Conservation (phyloP, 495 filamentous ascomycete species). For the Cetradonia linearis region DNA sequence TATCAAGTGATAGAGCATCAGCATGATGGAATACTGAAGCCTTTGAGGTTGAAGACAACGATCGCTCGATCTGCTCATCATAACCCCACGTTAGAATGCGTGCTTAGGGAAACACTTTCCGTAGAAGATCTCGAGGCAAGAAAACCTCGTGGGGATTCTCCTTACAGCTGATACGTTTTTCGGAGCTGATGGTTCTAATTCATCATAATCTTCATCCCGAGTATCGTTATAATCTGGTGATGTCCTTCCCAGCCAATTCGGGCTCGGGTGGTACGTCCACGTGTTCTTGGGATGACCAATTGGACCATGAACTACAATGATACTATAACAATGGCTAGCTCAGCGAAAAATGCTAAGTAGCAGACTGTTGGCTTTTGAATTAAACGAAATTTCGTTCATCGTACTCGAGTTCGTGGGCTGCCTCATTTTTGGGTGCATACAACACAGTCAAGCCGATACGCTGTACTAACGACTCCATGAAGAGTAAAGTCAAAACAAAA, state of each 20-base stretch:
- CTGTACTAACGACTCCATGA: not conserved
- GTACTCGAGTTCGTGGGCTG: not conserved
- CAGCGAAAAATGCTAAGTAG: not conserved
- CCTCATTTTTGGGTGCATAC: not conserved
- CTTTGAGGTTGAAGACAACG: slow-evolving; percentile 45
- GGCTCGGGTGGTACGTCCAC: too few relatives aligned
- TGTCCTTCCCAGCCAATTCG: not conserved
- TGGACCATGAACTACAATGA: not conserved
- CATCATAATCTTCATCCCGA: not conserved
- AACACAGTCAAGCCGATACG: not conserved
- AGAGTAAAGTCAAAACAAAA: too few relatives aligned
- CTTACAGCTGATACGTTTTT: not conserved
- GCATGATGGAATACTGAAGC: slow-evolving; percentile 73
- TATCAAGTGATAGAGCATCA: slow-evolving; percentile 43
- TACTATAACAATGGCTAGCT: not conserved
- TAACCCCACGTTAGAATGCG: slow-evolving; percentile 74
- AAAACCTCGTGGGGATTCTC: not conserved
- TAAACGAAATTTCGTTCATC: not conserved
- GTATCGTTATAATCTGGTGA: not conserved
- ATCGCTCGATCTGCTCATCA: slow-evolving; percentile 59
- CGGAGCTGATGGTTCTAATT: not conserved
- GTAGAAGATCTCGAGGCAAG: slow-evolving; percentile 24
- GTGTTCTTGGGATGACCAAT: not conserved
- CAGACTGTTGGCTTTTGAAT: too few relatives aligned
- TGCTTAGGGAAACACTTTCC: slow-evolving; percentile 40